Base-by-base conservation (phyloP, 179 eudicot species). In the Carnegiea gigantea region DNA sequence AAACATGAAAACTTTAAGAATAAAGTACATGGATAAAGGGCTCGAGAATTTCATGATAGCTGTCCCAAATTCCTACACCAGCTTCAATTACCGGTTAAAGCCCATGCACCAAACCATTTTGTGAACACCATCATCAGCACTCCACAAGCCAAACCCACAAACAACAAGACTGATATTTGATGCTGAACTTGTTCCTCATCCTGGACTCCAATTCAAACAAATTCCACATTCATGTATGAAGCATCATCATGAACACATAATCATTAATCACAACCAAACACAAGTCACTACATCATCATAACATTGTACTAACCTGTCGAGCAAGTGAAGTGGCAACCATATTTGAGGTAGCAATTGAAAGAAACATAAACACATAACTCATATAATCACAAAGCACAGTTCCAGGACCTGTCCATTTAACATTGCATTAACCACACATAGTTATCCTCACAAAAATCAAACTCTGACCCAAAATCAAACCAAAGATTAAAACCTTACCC, bases 291-390 rank as follows among this genome's bases (percentile, higher is more conserved):
- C 18, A 68, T 75, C 23, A 12, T 20, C 0, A 68, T 24, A 62
- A 60, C 4, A 43, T 15, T 43, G 38, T 20, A 77, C 49, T 72
- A 1, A 96, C 99, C 99, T 89, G 88, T 79, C 88, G 86, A 51
- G 99, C 98, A 78, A 97, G 95, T n/a, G 98, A 88, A 83, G 98
- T 97, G 36, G 99, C 99, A 73, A 97, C 97, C 92, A 97, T 78
- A 86, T 97, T 97, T 0, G 99, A 97, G 20, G 99, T 97, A 76
- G 99, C 99, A 83, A 97, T 92, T 4, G 99, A 90, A 68, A 97
- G 98, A 84, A 97, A 97, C 99, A 97, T 97, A 83, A 97, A 97
- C 57, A 91, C 87, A 82, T 95, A 95, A 85, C 95, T 89, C 86
- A 91, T 92, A 78, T 95, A 78, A 86, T 97, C 99, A 80, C 99